These are phyloP conservation scores for Gelatoporia subvermispora DNA, from an alignment of 768 basidiomycete genomes.

Conservation along the genomic window DNA sequence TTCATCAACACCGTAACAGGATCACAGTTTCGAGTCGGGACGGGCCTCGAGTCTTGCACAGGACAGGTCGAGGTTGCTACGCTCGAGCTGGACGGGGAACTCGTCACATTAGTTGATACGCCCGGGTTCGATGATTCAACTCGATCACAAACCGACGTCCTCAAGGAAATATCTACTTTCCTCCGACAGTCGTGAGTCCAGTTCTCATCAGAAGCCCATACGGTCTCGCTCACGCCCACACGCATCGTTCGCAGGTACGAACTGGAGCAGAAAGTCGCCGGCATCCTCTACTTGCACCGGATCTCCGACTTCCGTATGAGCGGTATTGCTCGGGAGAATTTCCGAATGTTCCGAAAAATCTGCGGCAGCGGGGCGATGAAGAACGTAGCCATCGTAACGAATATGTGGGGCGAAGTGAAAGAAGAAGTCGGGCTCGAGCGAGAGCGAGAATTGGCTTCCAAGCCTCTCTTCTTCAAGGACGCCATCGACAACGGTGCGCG, in stretches of 20 bases:
- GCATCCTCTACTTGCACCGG: slow-evolving; percentile 30
- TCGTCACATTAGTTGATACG: slow-evolving; percentile 17
- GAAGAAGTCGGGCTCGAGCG: background rate
- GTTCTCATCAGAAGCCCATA: background rate
- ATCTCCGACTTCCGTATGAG: slow-evolving; percentile 32
- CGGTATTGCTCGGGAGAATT: slow-evolving; percentile 25
- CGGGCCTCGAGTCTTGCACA: slow-evolving; percentile 17
- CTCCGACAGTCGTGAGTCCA: background rate
- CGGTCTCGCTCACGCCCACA: background rate
- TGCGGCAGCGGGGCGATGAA: slow-evolving; percentile 27
- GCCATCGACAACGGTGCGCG: background rate
- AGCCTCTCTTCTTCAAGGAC: slow-evolving; percentile 2
- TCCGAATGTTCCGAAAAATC: slow-evolving; percentile 29
- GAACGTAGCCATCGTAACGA: slow-evolving; percentile 32
- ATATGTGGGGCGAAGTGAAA: slow-evolving; percentile 30
- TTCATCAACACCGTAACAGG: slow-evolving; percentile 20
- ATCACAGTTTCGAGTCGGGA: slow-evolving; percentile 10
- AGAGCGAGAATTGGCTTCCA: background rate
- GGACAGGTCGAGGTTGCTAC: slow-evolving; percentile 7
- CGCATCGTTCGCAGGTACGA: slow-evolving; percentile 4
- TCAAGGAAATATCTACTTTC: slow-evolving; percentile 9
- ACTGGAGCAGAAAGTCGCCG: slow-evolving; percentile 16
- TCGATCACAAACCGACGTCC: slow-evolving; percentile 12
- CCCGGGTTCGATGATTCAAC: slow-evolving; percentile 22
- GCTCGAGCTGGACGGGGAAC: slow-evolving; percentile 11